Evolutionary conservation across 2,329 filamentous ascomycete species (phyloP).

Genomic region (Diaporthe aspalathi): DNA sequence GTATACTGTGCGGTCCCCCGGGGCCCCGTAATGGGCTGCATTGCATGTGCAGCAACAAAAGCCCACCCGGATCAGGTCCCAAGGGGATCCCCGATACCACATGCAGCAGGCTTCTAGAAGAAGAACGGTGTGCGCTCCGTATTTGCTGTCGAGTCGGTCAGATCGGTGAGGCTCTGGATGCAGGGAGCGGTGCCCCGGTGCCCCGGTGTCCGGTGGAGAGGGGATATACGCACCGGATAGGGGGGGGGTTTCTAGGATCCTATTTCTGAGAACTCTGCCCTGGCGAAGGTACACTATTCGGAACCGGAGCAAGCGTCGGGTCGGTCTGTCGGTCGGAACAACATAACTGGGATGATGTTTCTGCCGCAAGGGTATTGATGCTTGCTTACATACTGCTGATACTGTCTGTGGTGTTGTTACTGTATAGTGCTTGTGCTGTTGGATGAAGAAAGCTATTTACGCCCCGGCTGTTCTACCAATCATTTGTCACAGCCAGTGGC

Average conservation of each 20-base stretch:
- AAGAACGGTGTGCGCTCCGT: slow-evolving; percentile 1
- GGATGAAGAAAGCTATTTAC: background rate
- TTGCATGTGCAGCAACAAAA: slow-evolving; percentile 16
- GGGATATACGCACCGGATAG: background rate
- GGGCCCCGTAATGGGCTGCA: slow-evolving; percentile 27
- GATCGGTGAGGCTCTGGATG: slow-evolving; percentile 2
- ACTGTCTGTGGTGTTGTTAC: too few relatives aligned
- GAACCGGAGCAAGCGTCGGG: background rate
- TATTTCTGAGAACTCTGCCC: too few relatives aligned
- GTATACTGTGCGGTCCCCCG: slow-evolving; percentile 24
- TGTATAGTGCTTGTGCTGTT: background rate
- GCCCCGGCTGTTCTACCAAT: background rate
- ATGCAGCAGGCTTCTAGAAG: slow-evolving; percentile 25
- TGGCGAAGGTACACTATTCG: slow-evolving; percentile 12
- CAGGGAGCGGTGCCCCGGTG: slow-evolving; percentile 25
- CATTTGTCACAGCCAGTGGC: background rate
- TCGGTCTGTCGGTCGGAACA: background rate
- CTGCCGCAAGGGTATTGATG: background rate
- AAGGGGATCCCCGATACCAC: background rate
- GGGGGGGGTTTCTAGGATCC: too few relatives aligned
- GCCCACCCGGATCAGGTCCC: slow-evolving; percentile 16
- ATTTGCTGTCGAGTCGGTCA: slow-evolving; percentile 2
- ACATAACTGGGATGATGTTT: background rate
- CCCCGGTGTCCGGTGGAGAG: slow-evolving; percentile 23
- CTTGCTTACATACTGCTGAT: background rate